Percentiles rank a stretch among this genome's conserved stretches.
Conservation (phyloP, 768 basidiomycete genomes). For the Russula brevipes region DNA sequence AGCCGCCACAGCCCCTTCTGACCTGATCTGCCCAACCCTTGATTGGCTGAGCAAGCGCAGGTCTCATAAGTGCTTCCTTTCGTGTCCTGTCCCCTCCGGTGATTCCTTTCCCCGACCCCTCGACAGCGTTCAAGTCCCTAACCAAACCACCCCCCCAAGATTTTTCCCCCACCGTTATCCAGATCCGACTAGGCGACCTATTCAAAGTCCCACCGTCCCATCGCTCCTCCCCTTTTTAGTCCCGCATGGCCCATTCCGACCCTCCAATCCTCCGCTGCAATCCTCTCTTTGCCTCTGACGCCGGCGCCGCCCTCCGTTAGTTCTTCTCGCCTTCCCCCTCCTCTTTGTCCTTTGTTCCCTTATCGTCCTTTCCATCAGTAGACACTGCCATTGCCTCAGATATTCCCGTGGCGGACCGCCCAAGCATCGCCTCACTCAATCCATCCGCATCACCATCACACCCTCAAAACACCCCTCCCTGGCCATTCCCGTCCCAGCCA, state of each 20-base stretch:
- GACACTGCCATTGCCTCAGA: constrained; percentile 5
- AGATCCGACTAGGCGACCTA: background rate
- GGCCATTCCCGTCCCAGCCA: constrained; percentile 3
- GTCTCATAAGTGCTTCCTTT: background rate
- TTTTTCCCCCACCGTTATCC: too few species aligned
- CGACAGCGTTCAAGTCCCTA: background rate
- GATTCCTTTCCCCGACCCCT: constrained; percentile 10
- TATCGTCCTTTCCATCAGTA: background rate
- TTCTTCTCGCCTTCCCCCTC: background rate
- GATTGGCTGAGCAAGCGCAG: too few species aligned
- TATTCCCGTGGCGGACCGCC: background rate
- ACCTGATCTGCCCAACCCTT: too few species aligned
- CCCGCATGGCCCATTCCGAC: constrained; percentile 6
- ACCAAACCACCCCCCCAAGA: too few species aligned
- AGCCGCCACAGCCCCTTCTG: too few species aligned
- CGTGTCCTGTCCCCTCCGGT: constrained; percentile 1
- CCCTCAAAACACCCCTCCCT: background rate
- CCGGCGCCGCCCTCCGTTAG: constrained; percentile 6
- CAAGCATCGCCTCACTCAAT: constrained; percentile 4
- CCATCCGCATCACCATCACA: background rate
- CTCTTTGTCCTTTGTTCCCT: background rate
- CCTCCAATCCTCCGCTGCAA: background rate
- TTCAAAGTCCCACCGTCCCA: background rate
- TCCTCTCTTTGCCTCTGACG: background rate
- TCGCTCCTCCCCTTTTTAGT: background rate